Conservation (phyloP, 495 filamentous ascomycete species). For the Pseudevernia furfuracea region DNA sequence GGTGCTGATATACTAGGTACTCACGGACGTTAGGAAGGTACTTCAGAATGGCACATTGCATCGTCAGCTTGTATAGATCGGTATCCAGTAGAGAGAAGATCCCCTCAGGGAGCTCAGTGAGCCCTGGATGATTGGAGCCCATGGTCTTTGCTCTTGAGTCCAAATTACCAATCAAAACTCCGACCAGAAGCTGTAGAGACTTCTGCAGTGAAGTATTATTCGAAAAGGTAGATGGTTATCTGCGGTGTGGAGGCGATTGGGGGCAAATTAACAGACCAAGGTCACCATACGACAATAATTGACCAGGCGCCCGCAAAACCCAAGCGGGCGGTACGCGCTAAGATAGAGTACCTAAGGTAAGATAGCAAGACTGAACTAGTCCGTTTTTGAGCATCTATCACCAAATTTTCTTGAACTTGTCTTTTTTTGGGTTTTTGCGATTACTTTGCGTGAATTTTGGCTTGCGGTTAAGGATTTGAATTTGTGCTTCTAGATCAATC, state of each 20-base stretch:
- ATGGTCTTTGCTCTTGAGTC: neutral
- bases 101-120: slow-evolving; percentile 46
- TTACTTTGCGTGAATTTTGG: too few species aligned
- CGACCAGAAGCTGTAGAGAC: too few species aligned
- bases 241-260: neutral
- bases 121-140: slow-evolving; percentile 4
- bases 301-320: neutral
- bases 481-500: too few species aligned
- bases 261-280: too few species aligned
- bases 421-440: neutral
- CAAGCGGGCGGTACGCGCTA: neutral
- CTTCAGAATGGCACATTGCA: slow-evolving; percentile 93
- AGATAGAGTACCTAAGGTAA: slow-evolving; percentile 22
- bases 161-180: too few species aligned
- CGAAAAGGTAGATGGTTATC: neutral
- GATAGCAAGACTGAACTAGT: neutral
- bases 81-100: slow-evolving; percentile 92
- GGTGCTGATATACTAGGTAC: slow-evolving; percentile 21
- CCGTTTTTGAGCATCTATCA: neutral
- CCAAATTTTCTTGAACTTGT: too few species aligned
- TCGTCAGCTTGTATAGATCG: slow-evolving; percentile 96
- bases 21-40: slow-evolving; percentile 75
- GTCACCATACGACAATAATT: too few species aligned
- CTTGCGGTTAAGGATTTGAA: too few species aligned
- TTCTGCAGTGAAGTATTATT: neutral